A percentile compares a stretch with the other conserved stretches of the same genome.
Conservation (phyloP, 164 flowering plant species). For the Tetracentron sinense region DNA sequence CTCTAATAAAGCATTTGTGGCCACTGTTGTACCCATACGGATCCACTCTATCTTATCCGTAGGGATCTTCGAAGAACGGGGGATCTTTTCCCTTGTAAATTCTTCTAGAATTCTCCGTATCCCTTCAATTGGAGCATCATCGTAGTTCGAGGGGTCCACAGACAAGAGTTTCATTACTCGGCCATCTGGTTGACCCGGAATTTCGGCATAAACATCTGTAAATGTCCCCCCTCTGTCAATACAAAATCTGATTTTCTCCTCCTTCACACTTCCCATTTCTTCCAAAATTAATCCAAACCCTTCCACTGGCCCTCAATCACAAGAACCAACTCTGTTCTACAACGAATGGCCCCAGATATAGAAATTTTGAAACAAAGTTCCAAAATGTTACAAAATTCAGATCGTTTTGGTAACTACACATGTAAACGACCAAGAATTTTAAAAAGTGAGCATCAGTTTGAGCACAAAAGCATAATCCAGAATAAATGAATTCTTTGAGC, state of each 20-base stretch:
- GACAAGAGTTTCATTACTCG: conserved; percentile 82
- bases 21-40: conserved; percentile 98
- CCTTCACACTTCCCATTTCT: conserved; percentile 41
- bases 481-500: no score
- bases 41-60: conserved; percentile 94
- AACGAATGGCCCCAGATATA: neutral
- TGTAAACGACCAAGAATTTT: no score
- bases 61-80: conserved; percentile 67
- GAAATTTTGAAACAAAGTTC: no score
- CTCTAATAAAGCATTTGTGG: conserved; percentile 92
- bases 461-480: no score
- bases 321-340: neutral
- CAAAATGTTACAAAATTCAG: no score
- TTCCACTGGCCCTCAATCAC: neutral
- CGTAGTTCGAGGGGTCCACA: conserved; percentile 91
- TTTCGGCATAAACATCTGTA: conserved; percentile 97
- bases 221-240: conserved; percentile 98
- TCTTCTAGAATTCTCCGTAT: conserved; percentile 87
- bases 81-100: conserved; percentile 66
- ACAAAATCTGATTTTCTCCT: conserved; percentile 58
- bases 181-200: conserved; percentile 66
- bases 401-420: no score
- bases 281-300: neutral
- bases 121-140: conserved; percentile 97
- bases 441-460: no score